Conservation (phyloP, 2,329 filamentous ascomycete genomes). For the Nemania sp. region DNA sequence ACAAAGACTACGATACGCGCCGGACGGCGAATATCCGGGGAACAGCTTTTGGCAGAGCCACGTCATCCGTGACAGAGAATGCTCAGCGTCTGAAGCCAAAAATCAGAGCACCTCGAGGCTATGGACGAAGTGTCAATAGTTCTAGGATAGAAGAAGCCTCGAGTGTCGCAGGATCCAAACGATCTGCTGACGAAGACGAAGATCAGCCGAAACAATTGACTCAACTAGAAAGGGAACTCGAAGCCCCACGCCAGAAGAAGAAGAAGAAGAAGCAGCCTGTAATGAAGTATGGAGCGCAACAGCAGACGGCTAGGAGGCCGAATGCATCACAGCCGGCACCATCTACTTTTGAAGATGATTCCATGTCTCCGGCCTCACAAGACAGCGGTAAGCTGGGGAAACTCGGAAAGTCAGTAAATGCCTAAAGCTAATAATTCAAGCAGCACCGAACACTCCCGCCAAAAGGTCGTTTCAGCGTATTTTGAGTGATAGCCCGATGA, state of each 20-base stretch:
- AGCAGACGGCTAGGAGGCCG: slow-evolving; percentile 17
- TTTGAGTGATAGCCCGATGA: slow-evolving; percentile 15
- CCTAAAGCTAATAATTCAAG: slow-evolving; percentile 6
- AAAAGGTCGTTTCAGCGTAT: slow-evolving; percentile 2
- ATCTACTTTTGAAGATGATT: slow-evolving; percentile 20
- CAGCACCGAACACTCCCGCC: slow-evolving; percentile 1
- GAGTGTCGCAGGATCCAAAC: slow-evolving; percentile 32
- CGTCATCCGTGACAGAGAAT: not conserved
- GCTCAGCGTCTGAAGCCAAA: not conserved
- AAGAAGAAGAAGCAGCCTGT: slow-evolving; percentile 6
- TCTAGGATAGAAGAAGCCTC: slow-evolving; percentile 19
- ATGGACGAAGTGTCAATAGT: not conserved
- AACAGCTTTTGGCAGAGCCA: slow-evolving; percentile 37
- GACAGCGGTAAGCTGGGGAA: slow-evolving; percentile 12
- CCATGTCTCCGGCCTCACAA: slow-evolving; percentile 21
- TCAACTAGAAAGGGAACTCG: slow-evolving; percentile 22
- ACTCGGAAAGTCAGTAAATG: not conserved
- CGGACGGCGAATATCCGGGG: slow-evolving; percentile 40
- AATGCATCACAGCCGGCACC: slow-evolving; percentile 21
- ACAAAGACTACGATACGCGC: slow-evolving; percentile 36
- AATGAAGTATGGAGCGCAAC: slow-evolving; percentile 24
- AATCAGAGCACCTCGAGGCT: not conserved
- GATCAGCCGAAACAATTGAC: slow-evolving; percentile 1
- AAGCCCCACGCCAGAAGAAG: slow-evolving; percentile 15
- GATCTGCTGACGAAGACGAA: slow-evolving; percentile 29